Evolutionary conservation across 192 early-diverging fungal genomes (phyloP).

Genomic region (Coemansia sp.): DNA sequence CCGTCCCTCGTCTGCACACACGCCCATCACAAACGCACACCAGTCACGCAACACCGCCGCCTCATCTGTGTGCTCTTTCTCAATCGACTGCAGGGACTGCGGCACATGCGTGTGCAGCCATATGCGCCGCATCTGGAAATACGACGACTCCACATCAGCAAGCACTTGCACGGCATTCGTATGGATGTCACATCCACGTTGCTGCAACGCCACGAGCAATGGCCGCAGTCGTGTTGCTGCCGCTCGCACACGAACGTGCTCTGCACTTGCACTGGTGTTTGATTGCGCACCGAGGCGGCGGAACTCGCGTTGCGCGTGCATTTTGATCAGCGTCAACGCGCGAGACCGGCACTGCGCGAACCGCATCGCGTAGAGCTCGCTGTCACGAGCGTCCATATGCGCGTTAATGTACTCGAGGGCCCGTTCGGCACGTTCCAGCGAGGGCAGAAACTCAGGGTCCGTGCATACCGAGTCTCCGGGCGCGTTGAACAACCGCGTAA

Average conservation of each 20-base stretch:
- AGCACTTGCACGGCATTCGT: slow-evolving; percentile 64
- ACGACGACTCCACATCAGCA: slow-evolving; percentile 72
- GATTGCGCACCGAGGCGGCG: slow-evolving; percentile 11
- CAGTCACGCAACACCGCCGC: slow-evolving; percentile 50
- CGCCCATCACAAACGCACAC: slow-evolving; percentile 78
- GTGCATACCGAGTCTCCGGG: slow-evolving; percentile 83
- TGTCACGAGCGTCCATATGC: slow-evolving; percentile 70
- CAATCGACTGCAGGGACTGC: slow-evolving; percentile 58
- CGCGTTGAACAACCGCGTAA: slow-evolving; percentile 74
- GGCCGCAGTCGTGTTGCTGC: slow-evolving; percentile 62
- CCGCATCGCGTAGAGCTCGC: slow-evolving; percentile 89
- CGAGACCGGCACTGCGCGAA: slow-evolving; percentile 95
- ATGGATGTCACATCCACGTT: slow-evolving; percentile 48
- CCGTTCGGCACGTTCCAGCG: slow-evolving; percentile 72
- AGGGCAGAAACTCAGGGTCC: slow-evolving; percentile 76
- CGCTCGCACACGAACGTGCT: slow-evolving; percentile 81
- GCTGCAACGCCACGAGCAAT: slow-evolving; percentile 78
- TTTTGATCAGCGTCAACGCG: slow-evolving; percentile 89
- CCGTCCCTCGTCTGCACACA: slow-evolving; percentile 80
- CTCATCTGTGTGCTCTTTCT: slow-evolving; percentile 20
- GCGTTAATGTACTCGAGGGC: slow-evolving; percentile 64
- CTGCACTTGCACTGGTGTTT: slow-evolving; percentile 9
- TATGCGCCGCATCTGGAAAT: slow-evolving; percentile 70
- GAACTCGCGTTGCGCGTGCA: slow-evolving; percentile 67
- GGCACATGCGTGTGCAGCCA: slow-evolving; percentile 67